Base-by-base conservation (phyloP, 768 basidiomycete genomes). In the Russula sp. region DNA sequence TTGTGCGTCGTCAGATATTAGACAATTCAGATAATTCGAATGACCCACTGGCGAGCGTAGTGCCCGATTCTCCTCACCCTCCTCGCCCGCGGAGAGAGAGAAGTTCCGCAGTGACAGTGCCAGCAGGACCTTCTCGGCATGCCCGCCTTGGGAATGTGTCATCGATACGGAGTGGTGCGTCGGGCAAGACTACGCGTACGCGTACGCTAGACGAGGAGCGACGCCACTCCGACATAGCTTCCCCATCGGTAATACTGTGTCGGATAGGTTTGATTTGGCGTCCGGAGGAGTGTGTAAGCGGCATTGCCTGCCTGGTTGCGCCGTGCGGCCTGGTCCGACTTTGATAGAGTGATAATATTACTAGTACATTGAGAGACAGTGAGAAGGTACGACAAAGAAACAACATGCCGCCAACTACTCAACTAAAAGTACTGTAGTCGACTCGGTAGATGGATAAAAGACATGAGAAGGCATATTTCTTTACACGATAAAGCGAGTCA, bases 141-240 rank as follows among this genome's bases (percentile, higher is more conserved):
- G 13, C 57, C 20, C 48, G 51, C 1, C 32, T 22, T 39, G 57
- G 53, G 13, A 47, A 32, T 53, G 64, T 16, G 37, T 51, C 53
- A 18, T 48, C 67, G 1, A n/a, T 14, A 11, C 67, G 54, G 31
- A 65, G 49, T 20, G 37, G 37, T n/a, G 42, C 42, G 14, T 52
- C 68, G 57, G 65, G 62, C 55, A 73, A 64, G 40, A 62, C 50
- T 32, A 74, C 64, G 63, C 73, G 76, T 18, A 78, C 81, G 45
- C 75, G 77, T 63, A 89, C 87, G 4, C 76, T 91, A 4, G 86
- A 89, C 55, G 81, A 88, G 66, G 89, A 91, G 71, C 64, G 91
- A 18, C 79, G 79, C 14, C 73, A 71, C 58, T 84, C 82, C 2
- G 71, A 74, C 42, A 27, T 27, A 27, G 27, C 27, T 27, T 27